Percentiles rank a stretch among this genome's conserved stretches.
These are phyloP conservation scores for Monosporascus sp. DNA, from an alignment of 2,329 filamentous ascomycete species.

Conservation along the genomic window DNA sequence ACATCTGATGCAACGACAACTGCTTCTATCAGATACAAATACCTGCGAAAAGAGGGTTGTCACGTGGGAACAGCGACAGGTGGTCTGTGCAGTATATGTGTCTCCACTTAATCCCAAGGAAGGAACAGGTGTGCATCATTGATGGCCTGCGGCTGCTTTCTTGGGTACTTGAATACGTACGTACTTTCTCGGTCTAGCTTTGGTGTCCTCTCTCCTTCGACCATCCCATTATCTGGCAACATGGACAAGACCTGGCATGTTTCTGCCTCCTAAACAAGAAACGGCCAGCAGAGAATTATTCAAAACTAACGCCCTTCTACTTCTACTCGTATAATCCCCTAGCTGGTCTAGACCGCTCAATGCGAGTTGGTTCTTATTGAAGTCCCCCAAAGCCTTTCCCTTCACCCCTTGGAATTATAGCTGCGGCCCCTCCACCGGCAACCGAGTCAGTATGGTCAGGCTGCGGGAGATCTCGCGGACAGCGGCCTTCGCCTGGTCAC, in stretches of 20 bases:
- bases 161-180: neutral
- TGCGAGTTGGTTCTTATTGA: constrained; percentile 24
- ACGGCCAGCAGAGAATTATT: neutral
- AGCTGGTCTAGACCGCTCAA: constrained; percentile 30
- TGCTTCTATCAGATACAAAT: neutral
- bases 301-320: neutral
- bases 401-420: neutral
- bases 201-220: neutral
- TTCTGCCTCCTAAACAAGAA: neutral
- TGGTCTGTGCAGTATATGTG: neutral
- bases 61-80: neutral
- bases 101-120: neutral
- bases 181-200: neutral
- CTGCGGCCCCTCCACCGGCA: constrained; percentile 5
- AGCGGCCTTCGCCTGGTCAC: constrained; percentile 95
- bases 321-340: constrained; percentile 10
- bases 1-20: neutral
- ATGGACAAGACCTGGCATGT: neutral
- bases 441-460: constrained; percentile 69
- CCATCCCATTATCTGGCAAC: neutral
- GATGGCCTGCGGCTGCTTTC: neutral
- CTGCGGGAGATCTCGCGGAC: constrained; percentile 95
- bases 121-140: neutral
- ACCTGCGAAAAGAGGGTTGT: neutral
- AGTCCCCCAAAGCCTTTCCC: constrained; percentile 2